Base-by-base conservation (phyloP, 2,329 filamentous ascomycete genomes). In the Colletotrichum sojae region DNA sequence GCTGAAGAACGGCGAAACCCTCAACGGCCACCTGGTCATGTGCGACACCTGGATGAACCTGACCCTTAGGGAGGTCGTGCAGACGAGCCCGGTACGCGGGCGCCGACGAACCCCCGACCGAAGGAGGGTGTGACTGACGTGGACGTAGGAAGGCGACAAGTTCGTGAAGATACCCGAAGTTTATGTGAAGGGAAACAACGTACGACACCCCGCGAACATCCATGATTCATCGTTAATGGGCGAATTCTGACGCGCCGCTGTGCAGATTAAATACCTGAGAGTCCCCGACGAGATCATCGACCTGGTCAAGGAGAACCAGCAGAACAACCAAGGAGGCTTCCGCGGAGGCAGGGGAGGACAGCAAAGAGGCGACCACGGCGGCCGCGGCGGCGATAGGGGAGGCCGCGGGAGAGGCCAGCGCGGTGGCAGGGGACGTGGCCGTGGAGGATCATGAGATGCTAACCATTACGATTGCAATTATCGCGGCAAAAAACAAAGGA, bases 1-100 rank as follows among this genome's bases (percentile, higher is more conserved):
- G 85, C 92, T 98, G 73, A 98, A 98, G 87, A 97, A 95, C 78
- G 95, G 95, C 83, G 95, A 99, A 83, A 98, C 96, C 0, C 89
- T 99, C 70, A 99, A 98, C 83, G 96, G 96, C 72, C 94, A 98
- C 78, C 86, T 99, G 69, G 92, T 98, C 80, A 94, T 92, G 81
- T 99, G 95, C 90, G 96, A 99, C 81, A 99, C 95, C 56, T 99
- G 96, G 94, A 99, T 99, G 96, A 99, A 99, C 84, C 85, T 99
- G 75, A 98, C 95, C 2, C 84, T 99, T 73, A 97, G 96, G 82
- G 96, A 98, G 81, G 97, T 99, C 22, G 94, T 98, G 43, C 95
- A 98, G 83, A 98, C 96, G 18, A 97, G 92, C 78, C 91, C 95
- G 25, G 90, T 92, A 82, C 59, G 86, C 62, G 31, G 36, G 15